Evolutionary conservation across 106 monocot genomes (phyloP).

Genomic region (Chionographis japonica): DNA sequence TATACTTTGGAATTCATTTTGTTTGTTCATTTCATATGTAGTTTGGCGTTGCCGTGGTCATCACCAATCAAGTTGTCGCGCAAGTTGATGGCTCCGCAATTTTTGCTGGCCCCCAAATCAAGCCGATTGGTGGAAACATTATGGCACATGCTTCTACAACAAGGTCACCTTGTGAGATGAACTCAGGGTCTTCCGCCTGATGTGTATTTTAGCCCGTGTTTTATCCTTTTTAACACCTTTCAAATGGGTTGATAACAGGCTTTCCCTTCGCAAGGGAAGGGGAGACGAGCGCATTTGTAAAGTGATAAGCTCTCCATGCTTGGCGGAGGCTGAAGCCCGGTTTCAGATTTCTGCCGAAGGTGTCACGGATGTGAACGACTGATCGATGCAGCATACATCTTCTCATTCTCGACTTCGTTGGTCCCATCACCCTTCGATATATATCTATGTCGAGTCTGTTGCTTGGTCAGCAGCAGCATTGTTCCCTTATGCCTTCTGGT

Average conservation of each 20-base stretch:
- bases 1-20: background rate
- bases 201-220: background rate
- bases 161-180: conserved; percentile 37
- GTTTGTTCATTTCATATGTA: conserved; percentile 20
- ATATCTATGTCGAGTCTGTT: background rate
- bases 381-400: conserved; percentile 5
- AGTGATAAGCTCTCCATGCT: conserved; percentile 71
- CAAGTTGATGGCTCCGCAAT: conserved; percentile 96
- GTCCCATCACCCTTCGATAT: background rate
- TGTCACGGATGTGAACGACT: conserved; percentile 73
- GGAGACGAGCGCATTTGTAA: conserved; percentile 78
- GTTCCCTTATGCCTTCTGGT: background rate
- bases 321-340: conserved; percentile 82
- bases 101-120: conserved; percentile 91
- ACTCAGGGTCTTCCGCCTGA: background rate
- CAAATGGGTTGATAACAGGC: conserved; percentile 19
- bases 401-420: background rate
- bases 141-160: conserved; percentile 97
- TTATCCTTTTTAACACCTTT: background rate
- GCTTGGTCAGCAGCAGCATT: background rate
- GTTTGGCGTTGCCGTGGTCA: conserved; percentile 95
- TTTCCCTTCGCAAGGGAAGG: conserved; percentile 63
- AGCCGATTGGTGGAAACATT: conserved; percentile 96
- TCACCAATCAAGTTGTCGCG: conserved; percentile 96
- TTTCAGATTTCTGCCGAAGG: conserved; percentile 76